A percentile compares a stretch with the other conserved stretches of the same genome.
Evolutionary conservation across 2,329 filamentous ascomycete species (phyloP).

Genomic region (Aureobasidium sp.): DNA sequence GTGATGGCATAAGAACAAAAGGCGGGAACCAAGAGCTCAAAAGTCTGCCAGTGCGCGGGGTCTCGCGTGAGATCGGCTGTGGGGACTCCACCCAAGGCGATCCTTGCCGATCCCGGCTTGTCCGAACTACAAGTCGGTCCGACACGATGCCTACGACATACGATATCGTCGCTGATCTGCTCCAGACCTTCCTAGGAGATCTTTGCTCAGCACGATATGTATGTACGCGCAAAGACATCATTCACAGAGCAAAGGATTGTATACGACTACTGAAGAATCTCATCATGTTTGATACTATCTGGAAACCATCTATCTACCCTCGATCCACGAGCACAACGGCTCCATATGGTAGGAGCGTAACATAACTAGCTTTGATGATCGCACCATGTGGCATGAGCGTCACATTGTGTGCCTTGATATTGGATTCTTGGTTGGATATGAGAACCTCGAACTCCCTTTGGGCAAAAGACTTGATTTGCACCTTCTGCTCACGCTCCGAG

Average conservation of each 20-base stretch:
- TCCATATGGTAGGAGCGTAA: conserved; percentile 25
- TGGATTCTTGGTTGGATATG: conserved; percentile 25
- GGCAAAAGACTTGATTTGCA: conserved; percentile 18
- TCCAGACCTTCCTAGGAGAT: background rate
- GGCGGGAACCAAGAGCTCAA: no score
- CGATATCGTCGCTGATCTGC: background rate
- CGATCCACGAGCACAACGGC: conserved; percentile 17
- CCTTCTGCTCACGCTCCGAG: conserved; percentile 39
- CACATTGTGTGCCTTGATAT: conserved; percentile 19
- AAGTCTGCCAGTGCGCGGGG: no score
- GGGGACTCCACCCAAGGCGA: background rate
- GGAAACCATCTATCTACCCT: background rate
- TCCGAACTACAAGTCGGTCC: background rate
- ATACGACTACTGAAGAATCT: no score
- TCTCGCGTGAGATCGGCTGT: no score
- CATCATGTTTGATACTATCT: background rate
- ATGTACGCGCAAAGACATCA: no score
- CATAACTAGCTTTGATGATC: conserved; percentile 22
- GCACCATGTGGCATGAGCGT: conserved; percentile 26
- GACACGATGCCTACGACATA: background rate
- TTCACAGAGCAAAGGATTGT: no score
- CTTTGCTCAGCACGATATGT: no score
- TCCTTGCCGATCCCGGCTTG: background rate
- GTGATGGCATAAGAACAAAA: no score
- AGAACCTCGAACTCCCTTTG: conserved; percentile 23